Percentiles rank a stretch among this genome's conserved stretches.
These are phyloP conservation scores for Fusarium illudens DNA, from an alignment of 2,329 filamentous ascomycete genomes.

Conservation along the genomic window DNA sequence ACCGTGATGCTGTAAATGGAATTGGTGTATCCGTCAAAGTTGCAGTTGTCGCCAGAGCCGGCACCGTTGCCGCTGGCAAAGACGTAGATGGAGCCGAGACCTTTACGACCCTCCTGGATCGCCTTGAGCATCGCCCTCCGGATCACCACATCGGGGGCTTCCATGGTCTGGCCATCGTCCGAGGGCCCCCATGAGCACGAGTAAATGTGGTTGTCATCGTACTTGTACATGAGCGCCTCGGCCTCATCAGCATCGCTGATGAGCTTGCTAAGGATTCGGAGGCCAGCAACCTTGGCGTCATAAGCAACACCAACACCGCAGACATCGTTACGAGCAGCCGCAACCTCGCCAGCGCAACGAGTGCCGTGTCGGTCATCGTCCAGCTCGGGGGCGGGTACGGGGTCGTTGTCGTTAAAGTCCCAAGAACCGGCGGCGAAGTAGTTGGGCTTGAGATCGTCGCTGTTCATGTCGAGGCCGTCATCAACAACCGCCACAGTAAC, in stretches of 20 bases:
- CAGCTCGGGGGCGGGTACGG: conserved; percentile 82
- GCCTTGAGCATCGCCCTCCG: conserved; percentile 90
- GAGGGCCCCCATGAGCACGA: conserved; percentile 99
- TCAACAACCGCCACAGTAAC: conserved; percentile 94
- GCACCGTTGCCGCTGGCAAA: conserved; percentile 96
- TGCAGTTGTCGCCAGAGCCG: conserved; percentile 89
- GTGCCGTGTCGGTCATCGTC: conserved; percentile 91
- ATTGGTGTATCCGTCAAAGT: conserved; percentile 99
- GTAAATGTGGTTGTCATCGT: conserved; percentile 93
- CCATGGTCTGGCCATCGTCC: conserved; percentile 94
- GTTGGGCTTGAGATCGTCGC: conserved; percentile 88
- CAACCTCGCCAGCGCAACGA: conserved; percentile 92
- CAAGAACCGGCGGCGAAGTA: conserved; percentile 94
- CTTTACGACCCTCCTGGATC: conserved; percentile 84
- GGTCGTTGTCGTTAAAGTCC: conserved; percentile 89
- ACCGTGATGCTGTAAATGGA: conserved; percentile 99
- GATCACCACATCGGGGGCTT: conserved; percentile 89
- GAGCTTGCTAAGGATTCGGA: conserved; percentile 89
- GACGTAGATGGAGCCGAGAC: conserved; percentile 90
- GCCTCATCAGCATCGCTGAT: conserved; percentile 95
- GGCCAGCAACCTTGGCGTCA: conserved; percentile 86
- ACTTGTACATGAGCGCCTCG: conserved; percentile 89
- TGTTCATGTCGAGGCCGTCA: conserved; percentile 96
- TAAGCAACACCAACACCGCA: conserved; percentile 98
- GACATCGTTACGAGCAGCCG: conserved; percentile 88